These are phyloP conservation scores for Agrocybe pediades DNA, from an alignment of 768 basidiomycete genomes.

Conservation along the genomic window DNA sequence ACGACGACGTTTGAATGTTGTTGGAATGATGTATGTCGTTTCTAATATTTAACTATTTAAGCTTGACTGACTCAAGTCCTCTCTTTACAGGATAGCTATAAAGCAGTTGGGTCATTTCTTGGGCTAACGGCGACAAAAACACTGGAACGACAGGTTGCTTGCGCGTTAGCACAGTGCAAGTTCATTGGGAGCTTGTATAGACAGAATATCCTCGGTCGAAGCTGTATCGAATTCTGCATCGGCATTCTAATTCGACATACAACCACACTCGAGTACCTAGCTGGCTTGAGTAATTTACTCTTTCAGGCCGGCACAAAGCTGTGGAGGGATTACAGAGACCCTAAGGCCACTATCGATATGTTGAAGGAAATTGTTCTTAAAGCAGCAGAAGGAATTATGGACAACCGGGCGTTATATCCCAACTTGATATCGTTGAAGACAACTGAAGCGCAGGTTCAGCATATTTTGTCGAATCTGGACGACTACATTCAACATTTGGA, in stretches of 20 bases:
- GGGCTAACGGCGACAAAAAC: conserved; percentile 2
- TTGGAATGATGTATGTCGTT: not conserved
- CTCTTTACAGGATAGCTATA: conserved; percentile 1
- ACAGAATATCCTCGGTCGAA: conserved; percentile 8
- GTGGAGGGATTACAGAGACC: conserved; percentile 12
- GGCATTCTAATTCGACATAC: conserved; percentile 14
- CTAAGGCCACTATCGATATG: conserved; percentile 6
- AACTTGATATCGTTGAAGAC: not conserved
- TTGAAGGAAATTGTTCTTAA: conserved; percentile 9
- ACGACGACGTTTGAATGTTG: conserved; percentile 2
- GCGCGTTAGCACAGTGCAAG: conserved; percentile 16
- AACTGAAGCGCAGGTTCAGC: not conserved
- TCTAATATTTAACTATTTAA: not conserved
- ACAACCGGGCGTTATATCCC: not conserved
- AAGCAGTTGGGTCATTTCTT: conserved; percentile 9
- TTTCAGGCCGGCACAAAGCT: conserved; percentile 12
- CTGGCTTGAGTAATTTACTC: conserved; percentile 13
- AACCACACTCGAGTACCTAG: conserved; percentile 14
- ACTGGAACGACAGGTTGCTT: conserved; percentile 6
- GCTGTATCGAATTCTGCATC: conserved; percentile 10
- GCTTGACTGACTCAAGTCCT: too few relatives aligned
- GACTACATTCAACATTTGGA: not conserved
- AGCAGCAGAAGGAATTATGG: not conserved
- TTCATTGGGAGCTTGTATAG: conserved; percentile 19
- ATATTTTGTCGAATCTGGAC: not conserved